Evolutionary conservation across 345 rosid genomes (phyloP), one percentile per base, ranked within the genome.

Genomic region (Streptanthus diversifolius): DNA sequence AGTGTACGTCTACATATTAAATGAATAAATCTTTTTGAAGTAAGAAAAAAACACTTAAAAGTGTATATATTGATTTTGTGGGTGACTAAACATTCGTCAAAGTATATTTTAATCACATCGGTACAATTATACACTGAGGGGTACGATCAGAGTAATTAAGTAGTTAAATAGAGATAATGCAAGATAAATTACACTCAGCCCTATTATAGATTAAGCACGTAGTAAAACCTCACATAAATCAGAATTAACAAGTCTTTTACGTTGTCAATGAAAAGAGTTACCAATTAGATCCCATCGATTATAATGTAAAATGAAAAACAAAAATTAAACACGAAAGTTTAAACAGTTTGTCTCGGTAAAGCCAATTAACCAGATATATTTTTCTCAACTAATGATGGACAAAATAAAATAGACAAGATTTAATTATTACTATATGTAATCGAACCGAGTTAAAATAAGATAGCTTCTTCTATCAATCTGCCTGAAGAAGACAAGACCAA

Each of bases 1-100:
- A 70, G 66, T 36, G 8, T 64, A 70, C 80, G 76, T 58, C 67
- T 67, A 45, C 52, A 60, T 48, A 43, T 29, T 45, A 10, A 7
- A 68, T 18, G 6, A 21, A 18, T 39, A 67, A 6, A 25, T 53
- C 29, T 15, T 67, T 66, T 37, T 8, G 27, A 53, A 53, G 2
- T 44, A 3, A 63, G 11, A 21, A 17, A 57, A 33, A 9, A 3
- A 32, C 5, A 56, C 6, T 1, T 0, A 55, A 0, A 45, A 45
- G 53, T 47, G 11, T 8, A 19, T 19, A 18, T 47, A n/a, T 29
- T 54, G 0, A n/a, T 29, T 29, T 57, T 7, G 25, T 57, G 63
- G 63, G 15, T 57, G 41, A 52, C 25, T 30, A 29, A 25, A 53
- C 39, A 15, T 17, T 33, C 2, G 62, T 33, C n/a, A 4, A 33